A percentile compares a stretch with the other conserved stretches of the same genome.
These are phyloP conservation scores for Pueraria montana DNA, from an alignment of 306 rosid species.

Conservation along the genomic window DNA sequence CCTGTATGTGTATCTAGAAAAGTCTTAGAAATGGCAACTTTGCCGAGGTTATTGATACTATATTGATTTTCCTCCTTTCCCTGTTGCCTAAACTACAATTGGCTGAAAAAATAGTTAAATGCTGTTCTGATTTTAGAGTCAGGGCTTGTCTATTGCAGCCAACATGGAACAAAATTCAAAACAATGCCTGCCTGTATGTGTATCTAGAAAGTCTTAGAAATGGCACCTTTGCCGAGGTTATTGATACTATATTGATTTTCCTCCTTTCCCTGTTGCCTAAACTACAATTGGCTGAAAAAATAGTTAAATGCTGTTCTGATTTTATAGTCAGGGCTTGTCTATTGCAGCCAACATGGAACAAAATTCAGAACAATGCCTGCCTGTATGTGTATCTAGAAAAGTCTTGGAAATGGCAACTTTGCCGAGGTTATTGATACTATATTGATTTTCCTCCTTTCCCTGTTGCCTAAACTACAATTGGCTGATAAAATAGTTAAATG, in stretches of 20 bases:
- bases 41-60: neutral
- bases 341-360: neutral
- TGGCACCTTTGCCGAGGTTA: neutral
- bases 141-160: neutral
- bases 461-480: neutral
- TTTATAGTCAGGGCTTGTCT: neutral
- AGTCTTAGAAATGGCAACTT: neutral
- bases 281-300: neutral
- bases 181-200: neutral
- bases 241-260: neutral
- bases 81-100: neutral
- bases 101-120: neutral
- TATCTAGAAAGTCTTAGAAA: neutral
- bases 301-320: neutral
- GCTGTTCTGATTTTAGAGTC: neutral
- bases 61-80: neutral
- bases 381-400: neutral
- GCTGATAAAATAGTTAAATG: neutral
- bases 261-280: constrained; percentile 17
- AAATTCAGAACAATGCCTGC: neutral
- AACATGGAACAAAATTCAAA: neutral
- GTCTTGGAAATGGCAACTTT: neutral
- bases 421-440: neutral
- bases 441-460: neutral
- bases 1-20: neutral